Evolutionary conservation across 2,329 filamentous ascomycete species (phyloP), one percentile per base, ranked within the genome.

Genomic region (Fusarium cyanostomum): DNA sequence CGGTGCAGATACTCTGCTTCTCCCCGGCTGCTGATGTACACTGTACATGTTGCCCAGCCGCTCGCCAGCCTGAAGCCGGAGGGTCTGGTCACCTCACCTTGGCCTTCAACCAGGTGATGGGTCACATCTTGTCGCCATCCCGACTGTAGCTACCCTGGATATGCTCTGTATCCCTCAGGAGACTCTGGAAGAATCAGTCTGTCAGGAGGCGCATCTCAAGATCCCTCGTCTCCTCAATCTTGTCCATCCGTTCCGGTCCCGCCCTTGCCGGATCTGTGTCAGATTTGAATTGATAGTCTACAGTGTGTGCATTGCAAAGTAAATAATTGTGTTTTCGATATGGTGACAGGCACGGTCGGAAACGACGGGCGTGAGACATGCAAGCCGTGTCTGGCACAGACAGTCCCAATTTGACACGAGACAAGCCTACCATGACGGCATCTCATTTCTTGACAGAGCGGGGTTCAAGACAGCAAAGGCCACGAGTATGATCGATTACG

Each of bases 71-170:
- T 39, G 28, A 55, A 51, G 43, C 58, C 55, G 59, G 54, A 38
- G 43, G 53, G 38, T 24, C 41, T 53, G 37, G 64, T 64, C 61
- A 64, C 56, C 45, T 65, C 58, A 52, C 38, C 38, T 52, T 46
- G 16, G 13, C 15, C 18, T 12, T 31, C 8, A 37, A 27, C 34
- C 46, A 57, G 52, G 44, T 66, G 52, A 63, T 63, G 58, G 49
- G 34, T 59, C 58, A 52, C 48, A 66, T 59, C 39, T 46, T 59
- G 38, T 33, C 57, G 38, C 35, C 43, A 48, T 54, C 63, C 43
- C 59, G 62, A 65, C 58, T 30, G 13, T 30, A 42, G 37, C 62
- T 66, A 66, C 62, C 58, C 62, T 66, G 49, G 31, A 66, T 39
- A 59, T 44, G n/a, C 35, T 38, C 48, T 46, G 39, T 39, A 56